These are phyloP conservation scores for Colletotrichum godetiae DNA, from an alignment of 2,329 filamentous ascomycete species.

Conservation along the genomic window DNA sequence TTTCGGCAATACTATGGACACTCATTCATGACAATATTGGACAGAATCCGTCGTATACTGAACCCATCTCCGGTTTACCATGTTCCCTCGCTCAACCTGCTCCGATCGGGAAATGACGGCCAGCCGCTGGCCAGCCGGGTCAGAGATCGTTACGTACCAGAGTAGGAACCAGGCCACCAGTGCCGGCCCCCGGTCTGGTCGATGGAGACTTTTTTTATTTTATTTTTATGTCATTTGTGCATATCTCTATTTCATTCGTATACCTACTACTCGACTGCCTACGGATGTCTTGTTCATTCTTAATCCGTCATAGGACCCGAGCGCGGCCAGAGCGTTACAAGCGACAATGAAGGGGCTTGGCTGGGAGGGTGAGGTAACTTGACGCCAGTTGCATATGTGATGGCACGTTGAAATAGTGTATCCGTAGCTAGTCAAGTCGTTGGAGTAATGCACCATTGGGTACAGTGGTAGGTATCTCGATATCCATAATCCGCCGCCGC, in stretches of 20 bases:
- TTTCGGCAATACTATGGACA: neutral
- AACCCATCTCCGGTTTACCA: constrained; percentile 19
- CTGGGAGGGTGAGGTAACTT: constrained; percentile 20
- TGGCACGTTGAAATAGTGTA: constrained; percentile 38
- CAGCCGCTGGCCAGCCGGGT: neutral
- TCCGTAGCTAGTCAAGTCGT: constrained; percentile 9
- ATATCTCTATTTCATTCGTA: constrained; percentile 3
- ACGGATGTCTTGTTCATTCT: neutral
- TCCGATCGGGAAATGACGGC: constrained; percentile 22
- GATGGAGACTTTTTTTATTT: neutral
- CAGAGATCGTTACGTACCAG: constrained; percentile 1
- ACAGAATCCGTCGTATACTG: constrained; percentile 14
- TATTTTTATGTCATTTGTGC: constrained; percentile 17
- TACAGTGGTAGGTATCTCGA: constrained; percentile 36
- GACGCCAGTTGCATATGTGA: constrained; percentile 41
- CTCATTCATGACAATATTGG: constrained; percentile 2
- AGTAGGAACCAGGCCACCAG: constrained; percentile 17
- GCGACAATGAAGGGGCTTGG: constrained; percentile 16
- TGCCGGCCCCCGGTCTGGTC: neutral
- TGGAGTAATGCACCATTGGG: constrained; percentile 41
- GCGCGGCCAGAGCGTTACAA: constrained; percentile 28
- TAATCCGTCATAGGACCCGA: constrained; percentile 4
- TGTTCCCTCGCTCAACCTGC: constrained; percentile 10
- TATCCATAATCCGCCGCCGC: constrained; percentile 23
- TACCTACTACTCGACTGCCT: neutral